phyloP scores from a whole-genome alignment of 2,329 filamentous ascomycete genomes.

The Chrysoporthe austroafricana region DNA sequence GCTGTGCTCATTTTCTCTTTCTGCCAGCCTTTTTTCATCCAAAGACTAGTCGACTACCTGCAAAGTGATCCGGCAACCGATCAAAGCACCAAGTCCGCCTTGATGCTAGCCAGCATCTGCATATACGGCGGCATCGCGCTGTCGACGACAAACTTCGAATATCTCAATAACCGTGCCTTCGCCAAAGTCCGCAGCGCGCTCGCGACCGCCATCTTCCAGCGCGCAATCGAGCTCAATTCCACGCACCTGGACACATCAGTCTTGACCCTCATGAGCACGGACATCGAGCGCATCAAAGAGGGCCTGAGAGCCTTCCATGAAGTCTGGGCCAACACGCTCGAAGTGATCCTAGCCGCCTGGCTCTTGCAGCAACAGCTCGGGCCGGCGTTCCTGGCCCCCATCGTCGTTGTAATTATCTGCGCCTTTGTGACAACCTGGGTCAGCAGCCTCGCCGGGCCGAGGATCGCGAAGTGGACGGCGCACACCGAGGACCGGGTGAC shows the following conservation, averaged over 20 bases:
- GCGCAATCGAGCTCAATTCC: slow-evolving; percentile 36
- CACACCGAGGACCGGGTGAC: slow-evolving; percentile 29
- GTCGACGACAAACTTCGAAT: slow-evolving; percentile 38
- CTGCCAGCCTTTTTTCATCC: slow-evolving; percentile 49
- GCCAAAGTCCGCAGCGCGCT: slow-evolving; percentile 35
- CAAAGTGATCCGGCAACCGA: slow-evolving; percentile 28
- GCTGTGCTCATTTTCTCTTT: slow-evolving; percentile 44
- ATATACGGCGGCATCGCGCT: slow-evolving; percentile 41
- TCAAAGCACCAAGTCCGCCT: slow-evolving; percentile 36
- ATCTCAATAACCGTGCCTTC: slow-evolving; percentile 34
- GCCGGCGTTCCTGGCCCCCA: slow-evolving; percentile 15
- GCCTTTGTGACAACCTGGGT: slow-evolving; percentile 32
- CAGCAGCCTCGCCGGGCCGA: slow-evolving; percentile 37
- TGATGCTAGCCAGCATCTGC: slow-evolving; percentile 38
- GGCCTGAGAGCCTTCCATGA: slow-evolving; percentile 24
- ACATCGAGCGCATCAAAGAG: slow-evolving; percentile 34
- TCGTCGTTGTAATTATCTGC: slow-evolving; percentile 28
- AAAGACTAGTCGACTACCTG: slow-evolving; percentile 41
- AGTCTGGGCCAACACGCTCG: slow-evolving; percentile 30
- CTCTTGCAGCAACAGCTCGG: slow-evolving; percentile 27
- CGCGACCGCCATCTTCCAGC: slow-evolving; percentile 39
- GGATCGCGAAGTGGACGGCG: slow-evolving; percentile 36
- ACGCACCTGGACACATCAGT: slow-evolving; percentile 21
- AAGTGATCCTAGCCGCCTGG: slow-evolving; percentile 27
- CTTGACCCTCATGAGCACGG: slow-evolving; percentile 34